A percentile compares a stretch with the other conserved stretches of the same genome.
These are phyloP conservation scores for Tremella mesenterica DNA, from an alignment of 768 basidiomycete species.

Conservation along the genomic window DNA sequence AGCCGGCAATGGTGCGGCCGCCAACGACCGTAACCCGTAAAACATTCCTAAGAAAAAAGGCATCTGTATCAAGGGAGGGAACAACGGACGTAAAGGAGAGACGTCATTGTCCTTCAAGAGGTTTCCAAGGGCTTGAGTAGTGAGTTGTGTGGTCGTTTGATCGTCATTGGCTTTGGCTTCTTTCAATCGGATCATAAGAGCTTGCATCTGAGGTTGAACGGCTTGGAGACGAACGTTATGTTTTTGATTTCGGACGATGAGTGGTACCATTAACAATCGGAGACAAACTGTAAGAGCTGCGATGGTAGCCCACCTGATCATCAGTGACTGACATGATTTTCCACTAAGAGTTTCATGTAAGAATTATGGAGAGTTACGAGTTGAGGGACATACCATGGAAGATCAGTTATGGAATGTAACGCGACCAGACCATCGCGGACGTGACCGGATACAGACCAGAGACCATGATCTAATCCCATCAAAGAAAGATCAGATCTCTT, in stretches of 20 bases:
- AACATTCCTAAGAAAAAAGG: slow-evolving; percentile 74
- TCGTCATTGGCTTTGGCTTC: slow-evolving; percentile 47
- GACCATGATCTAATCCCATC: slow-evolving; percentile 35
- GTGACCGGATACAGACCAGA: slow-evolving; percentile 35
- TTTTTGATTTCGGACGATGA: slow-evolving; percentile 56
- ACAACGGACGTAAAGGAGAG: slow-evolving; percentile 52
- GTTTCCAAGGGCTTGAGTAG: slow-evolving; percentile 49
- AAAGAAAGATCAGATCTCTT: slow-evolving; percentile 35
- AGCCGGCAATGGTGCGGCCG: slow-evolving; percentile 62
- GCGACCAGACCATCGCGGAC: slow-evolving; percentile 33
- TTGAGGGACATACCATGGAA: slow-evolving; percentile 36
- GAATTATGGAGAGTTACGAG: not conserved
- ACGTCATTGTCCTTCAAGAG: slow-evolving; percentile 62
- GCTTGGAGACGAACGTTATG: slow-evolving; percentile 62
- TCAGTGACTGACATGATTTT: not conserved
- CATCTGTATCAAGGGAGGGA: slow-evolving; percentile 60
- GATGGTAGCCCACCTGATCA: slow-evolving; percentile 40
- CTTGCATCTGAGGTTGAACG: slow-evolving; percentile 55
- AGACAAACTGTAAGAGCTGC: slow-evolving; percentile 31
- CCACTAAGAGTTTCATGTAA: not conserved
- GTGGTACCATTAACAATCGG: slow-evolving; percentile 45
- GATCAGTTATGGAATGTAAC: slow-evolving; percentile 29
- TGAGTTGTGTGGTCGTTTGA: slow-evolving; percentile 47
- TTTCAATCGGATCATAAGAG: slow-evolving; percentile 52
- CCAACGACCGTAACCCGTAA: slow-evolving; percentile 67